Conservation (phyloP, 257 asterid species). For the Solanum rostratum region DNA sequence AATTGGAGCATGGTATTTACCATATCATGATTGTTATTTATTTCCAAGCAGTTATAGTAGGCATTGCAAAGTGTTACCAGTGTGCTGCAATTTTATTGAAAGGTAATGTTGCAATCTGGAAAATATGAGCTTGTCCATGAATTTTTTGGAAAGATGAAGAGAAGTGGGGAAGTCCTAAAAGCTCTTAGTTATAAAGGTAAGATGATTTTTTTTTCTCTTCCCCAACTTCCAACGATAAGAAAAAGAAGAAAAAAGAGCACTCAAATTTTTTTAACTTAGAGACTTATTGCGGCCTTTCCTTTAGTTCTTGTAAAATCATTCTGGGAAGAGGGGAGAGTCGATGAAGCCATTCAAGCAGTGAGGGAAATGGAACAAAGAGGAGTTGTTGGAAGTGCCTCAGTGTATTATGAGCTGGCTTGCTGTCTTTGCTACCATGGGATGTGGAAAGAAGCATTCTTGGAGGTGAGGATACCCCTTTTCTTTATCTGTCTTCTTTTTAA, state of each 20-base stretch:
- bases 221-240: neutral
- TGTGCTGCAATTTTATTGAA: constrained; percentile 25
- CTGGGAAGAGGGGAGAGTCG: constrained; percentile 79
- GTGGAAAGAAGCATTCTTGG: constrained; percentile 65
- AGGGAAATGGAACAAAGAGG: constrained; percentile 93
- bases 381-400: constrained; percentile 61
- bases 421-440: constrained; percentile 93
- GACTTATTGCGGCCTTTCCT: neutral
- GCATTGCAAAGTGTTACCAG: neutral
- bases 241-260: neutral
- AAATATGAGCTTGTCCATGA: constrained; percentile 64
- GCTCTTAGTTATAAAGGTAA: constrained; percentile 87
- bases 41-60: constrained; percentile 6
- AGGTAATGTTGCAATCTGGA: constrained; percentile 91
- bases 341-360: constrained; percentile 75
- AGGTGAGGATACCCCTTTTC: constrained; percentile 40
- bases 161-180: constrained; percentile 70
- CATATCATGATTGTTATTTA: constrained; percentile 2
- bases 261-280: neutral
- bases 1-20: neutral
- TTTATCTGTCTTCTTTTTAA: neutral
- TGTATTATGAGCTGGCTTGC: constrained; percentile 92
- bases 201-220: neutral
- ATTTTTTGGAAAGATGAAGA: constrained; percentile 64
- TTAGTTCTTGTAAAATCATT: constrained; percentile 82